Evolutionary conservation across 2,329 filamentous ascomycete species (phyloP).

Genomic region (Zymoseptoria tritici): DNA sequence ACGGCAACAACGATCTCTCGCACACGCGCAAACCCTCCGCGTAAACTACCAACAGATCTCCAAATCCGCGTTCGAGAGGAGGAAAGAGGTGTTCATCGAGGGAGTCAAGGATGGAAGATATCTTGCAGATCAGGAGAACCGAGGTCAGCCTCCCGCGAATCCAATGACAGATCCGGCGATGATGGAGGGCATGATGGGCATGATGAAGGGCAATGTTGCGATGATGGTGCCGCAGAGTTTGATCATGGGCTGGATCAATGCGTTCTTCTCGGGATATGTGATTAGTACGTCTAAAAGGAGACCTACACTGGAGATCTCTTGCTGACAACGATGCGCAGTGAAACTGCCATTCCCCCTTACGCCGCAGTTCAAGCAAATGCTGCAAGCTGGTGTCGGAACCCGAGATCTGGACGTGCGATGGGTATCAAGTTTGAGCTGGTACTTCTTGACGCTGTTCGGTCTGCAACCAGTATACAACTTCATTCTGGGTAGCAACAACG

Average conservation of each 20-base stretch:
- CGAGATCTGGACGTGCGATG: conserved; percentile 94
- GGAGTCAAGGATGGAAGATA: conserved; percentile 81
- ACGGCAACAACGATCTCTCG: conserved; percentile 75
- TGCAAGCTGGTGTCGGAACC: conserved; percentile 93
- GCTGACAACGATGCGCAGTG: conserved; percentile 48
- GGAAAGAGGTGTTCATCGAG: conserved; percentile 72
- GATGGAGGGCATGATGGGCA: conserved; percentile 99
- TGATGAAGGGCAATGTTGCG: conserved; percentile 99
- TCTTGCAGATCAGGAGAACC: conserved; percentile 78
- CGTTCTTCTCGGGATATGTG: conserved; percentile 96
- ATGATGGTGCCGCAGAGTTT: conserved; percentile 99
- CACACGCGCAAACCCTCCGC: conserved; percentile 78
- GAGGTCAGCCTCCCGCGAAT: conserved; percentile 82
- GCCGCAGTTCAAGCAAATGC: conserved; percentile 98
- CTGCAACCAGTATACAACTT: conserved; percentile 97
- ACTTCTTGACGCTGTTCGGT: conserved; percentile 95
- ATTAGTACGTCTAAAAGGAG: conserved; percentile 59
- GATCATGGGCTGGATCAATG: conserved; percentile 99
- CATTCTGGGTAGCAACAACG: conserved; percentile 89
- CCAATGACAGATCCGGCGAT: conserved; percentile 90
- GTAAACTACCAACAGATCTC: conserved; percentile 75
- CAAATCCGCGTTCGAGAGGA: conserved; percentile 64
- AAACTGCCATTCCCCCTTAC: conserved; percentile 96
- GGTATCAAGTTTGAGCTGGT: conserved; percentile 98
- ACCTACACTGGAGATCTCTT: neutral